Evolutionary conservation across 768 basidiomycete genomes (phyloP).

Genomic region (Xerocomus spinulosus): DNA sequence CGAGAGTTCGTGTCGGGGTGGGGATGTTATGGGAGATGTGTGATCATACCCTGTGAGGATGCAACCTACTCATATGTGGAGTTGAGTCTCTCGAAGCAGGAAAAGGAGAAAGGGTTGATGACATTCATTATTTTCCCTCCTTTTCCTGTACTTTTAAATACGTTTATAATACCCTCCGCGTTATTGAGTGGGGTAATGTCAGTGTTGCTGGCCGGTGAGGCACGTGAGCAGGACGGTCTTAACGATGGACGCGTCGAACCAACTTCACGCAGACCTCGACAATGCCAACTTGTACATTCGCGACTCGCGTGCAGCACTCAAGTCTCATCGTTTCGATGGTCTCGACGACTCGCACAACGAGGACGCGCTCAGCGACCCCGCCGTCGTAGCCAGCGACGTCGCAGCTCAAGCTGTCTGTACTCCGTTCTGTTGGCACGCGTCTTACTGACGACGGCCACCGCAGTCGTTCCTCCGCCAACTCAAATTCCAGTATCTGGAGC

Average conservation of each 20-base stretch:
- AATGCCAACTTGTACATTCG: constrained; percentile 22
- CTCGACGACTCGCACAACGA: constrained; percentile 27
- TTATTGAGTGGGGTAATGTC: too few relatives aligned
- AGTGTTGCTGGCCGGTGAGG: too few relatives aligned
- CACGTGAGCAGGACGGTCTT: too few relatives aligned
- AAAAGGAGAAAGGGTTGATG: not conserved
- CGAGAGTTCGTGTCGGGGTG: not conserved
- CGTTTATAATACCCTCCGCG: too few relatives aligned
- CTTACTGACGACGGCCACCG: constrained; percentile 2
- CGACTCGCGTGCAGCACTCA: constrained; percentile 19
- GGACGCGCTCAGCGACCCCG: constrained; percentile 45
- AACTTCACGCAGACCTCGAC: constrained; percentile 27
- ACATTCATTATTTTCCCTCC: not conserved
- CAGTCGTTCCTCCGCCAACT: constrained; percentile 74
- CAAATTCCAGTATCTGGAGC: constrained; percentile 87
- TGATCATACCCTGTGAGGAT: not conserved
- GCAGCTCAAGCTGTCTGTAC: constrained; percentile 54
- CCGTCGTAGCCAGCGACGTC: constrained; percentile 54
- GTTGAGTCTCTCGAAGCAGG: not conserved
- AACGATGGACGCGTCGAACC: constrained; percentile 14
- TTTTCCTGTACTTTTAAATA: not conserved
- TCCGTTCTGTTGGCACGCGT: not conserved
- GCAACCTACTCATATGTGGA: not conserved
- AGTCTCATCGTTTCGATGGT: constrained; percentile 26
- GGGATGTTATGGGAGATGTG: not conserved